Evolutionary conservation across 306 rosid species (phyloP).

Genomic region (Arachis hypogaea): DNA sequence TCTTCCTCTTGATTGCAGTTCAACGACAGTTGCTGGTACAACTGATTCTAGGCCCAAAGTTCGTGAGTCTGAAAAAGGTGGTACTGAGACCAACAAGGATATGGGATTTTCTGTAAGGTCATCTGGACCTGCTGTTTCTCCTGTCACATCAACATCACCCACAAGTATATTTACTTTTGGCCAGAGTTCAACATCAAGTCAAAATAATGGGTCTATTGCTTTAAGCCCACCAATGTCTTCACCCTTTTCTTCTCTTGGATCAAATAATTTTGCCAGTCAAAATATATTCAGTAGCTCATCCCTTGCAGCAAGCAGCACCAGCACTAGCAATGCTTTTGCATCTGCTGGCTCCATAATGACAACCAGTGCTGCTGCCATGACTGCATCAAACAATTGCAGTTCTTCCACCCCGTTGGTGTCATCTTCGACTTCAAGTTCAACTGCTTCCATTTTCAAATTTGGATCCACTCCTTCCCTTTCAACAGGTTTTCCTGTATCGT

Average conservation of each 20-base stretch:
- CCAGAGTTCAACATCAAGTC: constrained; percentile 48
- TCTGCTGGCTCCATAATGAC: constrained; percentile 40
- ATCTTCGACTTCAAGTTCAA: constrained; percentile 48
- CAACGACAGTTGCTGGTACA: constrained; percentile 38
- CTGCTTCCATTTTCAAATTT: constrained; percentile 54
- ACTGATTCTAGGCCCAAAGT: constrained; percentile 42
- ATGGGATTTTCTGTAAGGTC: constrained; percentile 43
- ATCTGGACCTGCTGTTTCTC: constrained; percentile 48
- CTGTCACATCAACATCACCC: constrained; percentile 52
- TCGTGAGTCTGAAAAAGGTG: constrained; percentile 46
- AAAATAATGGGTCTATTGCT: constrained; percentile 56
- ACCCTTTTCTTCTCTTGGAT: constrained; percentile 36
- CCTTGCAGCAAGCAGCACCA: constrained; percentile 26
- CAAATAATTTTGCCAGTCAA: constrained; percentile 50
- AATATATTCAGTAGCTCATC: constrained; percentile 42
- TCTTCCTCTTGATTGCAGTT: constrained; percentile 54
- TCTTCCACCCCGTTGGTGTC: constrained; percentile 39
- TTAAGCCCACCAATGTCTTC: constrained; percentile 46
- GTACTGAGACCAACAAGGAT: constrained; percentile 37
- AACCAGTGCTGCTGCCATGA: constrained; percentile 33
- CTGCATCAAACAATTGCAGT: constrained; percentile 39
- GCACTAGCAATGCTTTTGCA: constrained; percentile 21
- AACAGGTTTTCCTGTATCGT: constrained; percentile 41
- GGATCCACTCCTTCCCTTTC: constrained; percentile 43
- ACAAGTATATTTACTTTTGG: constrained; percentile 44